Evolutionary conservation across 352 stramenopile genomes (phyloP).

Genomic region (Pythium vanterpoolii): DNA sequence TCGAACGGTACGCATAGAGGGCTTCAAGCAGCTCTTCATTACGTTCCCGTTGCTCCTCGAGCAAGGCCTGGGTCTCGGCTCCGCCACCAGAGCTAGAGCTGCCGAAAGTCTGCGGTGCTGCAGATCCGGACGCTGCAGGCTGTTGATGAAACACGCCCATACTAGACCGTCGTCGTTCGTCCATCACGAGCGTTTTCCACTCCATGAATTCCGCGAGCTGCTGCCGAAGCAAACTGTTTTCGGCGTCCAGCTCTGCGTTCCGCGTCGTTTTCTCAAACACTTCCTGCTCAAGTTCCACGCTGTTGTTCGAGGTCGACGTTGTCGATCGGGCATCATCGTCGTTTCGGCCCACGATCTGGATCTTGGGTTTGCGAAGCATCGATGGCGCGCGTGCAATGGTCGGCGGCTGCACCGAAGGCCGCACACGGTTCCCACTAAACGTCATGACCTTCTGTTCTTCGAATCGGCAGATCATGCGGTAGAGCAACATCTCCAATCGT

Average conservation of each 20-base stretch:
- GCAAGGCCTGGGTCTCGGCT: conserved; percentile 31
- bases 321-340: conserved; percentile 42
- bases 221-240: conserved; percentile 66
- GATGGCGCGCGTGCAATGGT: conserved; percentile 22
- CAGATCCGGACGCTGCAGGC: neutral
- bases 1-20: conserved; percentile 62
- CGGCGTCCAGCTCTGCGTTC: conserved; percentile 49
- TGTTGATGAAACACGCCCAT: conserved; percentile 1
- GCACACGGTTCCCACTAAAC: conserved; percentile 41
- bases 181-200: conserved; percentile 50
- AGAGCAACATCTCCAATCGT: conserved; percentile 77
- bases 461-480: conserved; percentile 83
- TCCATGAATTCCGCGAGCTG: conserved; percentile 71
- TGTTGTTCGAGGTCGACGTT: conserved; percentile 28
- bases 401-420: conserved; percentile 12
- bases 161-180: conserved; percentile 16
- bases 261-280: conserved; percentile 35
- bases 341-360: conserved; percentile 32
- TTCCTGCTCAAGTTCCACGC: conserved; percentile 41
- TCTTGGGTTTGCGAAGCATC: conserved; percentile 47
- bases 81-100: conserved; percentile 5
- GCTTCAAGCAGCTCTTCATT: conserved; percentile 54
- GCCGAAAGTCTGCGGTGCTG: neutral
- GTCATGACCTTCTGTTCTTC: conserved; percentile 79
- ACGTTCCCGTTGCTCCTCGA: conserved; percentile 26